Percentiles rank a stretch among this genome's conserved stretches.
Conservation (phyloP, 1,284 basidiomycete species). For the Dichomitus squalens region DNA sequence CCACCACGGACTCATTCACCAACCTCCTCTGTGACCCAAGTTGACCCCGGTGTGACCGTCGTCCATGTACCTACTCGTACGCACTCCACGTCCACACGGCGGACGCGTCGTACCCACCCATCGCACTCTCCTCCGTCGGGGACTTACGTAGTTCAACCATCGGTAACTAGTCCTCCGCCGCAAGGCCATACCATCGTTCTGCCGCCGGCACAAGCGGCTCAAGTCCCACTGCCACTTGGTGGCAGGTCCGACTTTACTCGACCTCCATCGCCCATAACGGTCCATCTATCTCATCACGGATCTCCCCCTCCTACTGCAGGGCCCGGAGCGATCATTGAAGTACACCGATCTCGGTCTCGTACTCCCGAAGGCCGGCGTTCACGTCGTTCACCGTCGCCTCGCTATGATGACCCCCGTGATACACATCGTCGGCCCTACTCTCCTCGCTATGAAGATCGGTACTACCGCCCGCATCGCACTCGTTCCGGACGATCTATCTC, state of each 20-base stretch:
- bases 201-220: neutral
- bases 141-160: neutral
- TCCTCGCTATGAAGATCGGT: constrained; percentile 14
- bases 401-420: no score
- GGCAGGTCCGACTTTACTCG: neutral
- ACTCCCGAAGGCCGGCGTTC: no score
- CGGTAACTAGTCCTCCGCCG: neutral
- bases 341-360: neutral
- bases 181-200: neutral
- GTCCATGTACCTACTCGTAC: no score
- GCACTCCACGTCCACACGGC: no score
- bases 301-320: no score
- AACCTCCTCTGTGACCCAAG: neutral
- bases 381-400: no score
- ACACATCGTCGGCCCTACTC: constrained; percentile 14
- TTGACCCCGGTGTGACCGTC: neutral
- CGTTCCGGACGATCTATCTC: neutral
- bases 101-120: neutral
- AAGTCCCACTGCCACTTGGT: neutral
- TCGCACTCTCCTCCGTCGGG: constrained; percentile 4
- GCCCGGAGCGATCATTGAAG: no score
- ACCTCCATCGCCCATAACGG: neutral
- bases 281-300: no score
- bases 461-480: neutral
- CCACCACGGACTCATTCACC: neutral